Base-by-base conservation (phyloP, 2,329 filamentous ascomycete species). In the Stemphylium lycopersici region DNA sequence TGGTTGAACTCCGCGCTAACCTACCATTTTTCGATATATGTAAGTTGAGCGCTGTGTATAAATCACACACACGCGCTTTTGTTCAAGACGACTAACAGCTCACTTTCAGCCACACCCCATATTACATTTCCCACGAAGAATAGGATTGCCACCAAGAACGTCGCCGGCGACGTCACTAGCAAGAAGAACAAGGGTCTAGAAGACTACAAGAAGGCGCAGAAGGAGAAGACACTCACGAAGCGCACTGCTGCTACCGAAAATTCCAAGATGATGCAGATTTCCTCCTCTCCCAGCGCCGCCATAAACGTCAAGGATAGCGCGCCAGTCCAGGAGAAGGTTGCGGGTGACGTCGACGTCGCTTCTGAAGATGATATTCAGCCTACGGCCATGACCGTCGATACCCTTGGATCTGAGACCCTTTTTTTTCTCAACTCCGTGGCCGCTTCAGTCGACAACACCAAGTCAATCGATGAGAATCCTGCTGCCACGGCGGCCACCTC, bases 101-200 rank as follows among this genome's bases (percentile, higher is more conserved):
- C 10, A 4, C 24, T 3, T 6, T 22, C 16, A 48, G 31, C 4
- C 3, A 32, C 22, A 37, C 3, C 16, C 36, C 22, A 24, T 2
- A 7, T 24, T 24, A 3, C 11, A 13, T 16, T 2, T 12, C 13
- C 3, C 24, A 10, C n/a, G 13, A 13, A 24, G 2, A 48, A 16
- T 2, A 52, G 42, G 44, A 10, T 16, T 22, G 7, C 15, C 2
- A 8, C 1, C 3, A 29, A 10, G 13, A n/a, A 5, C n/a, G 6
- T 5, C 12, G 3, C 32, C 11, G 15, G 22, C 6, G 16, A 39
- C 6, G 12, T 43, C 3, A n/a, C 2, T 4, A 41, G 1, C 34
- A 56, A 56, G 31, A 56, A 50, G 49, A 20, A 4, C n/a, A 51
- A 54, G 20, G 46, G 47, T 6, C 16, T 57, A 13, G 52, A 52